A percentile compares a stretch with the other conserved stretches of the same genome.
phyloP scores from a whole-genome alignment of 23 red algal species.

The Chondrus crispus region DNA sequence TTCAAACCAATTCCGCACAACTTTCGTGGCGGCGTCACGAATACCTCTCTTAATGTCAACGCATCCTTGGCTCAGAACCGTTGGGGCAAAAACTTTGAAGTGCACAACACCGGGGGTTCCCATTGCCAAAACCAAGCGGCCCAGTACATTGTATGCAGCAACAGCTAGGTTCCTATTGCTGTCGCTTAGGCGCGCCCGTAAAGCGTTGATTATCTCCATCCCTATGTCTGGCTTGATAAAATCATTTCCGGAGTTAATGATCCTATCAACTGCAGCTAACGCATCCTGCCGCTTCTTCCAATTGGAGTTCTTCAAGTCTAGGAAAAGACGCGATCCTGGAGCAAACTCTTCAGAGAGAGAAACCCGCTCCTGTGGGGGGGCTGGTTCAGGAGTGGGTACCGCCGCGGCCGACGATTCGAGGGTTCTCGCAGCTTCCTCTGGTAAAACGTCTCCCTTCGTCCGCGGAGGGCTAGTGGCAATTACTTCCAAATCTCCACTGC shows the following conservation, averaged over 20 bases:
- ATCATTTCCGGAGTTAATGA: constrained; percentile 27
- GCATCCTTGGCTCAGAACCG: constrained; percentile 43
- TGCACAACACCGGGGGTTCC: constrained; percentile 25
- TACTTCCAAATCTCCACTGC: not conserved
- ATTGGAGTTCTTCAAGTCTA: constrained; percentile 62
- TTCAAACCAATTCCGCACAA: constrained; percentile 41
- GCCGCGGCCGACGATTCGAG: not conserved
- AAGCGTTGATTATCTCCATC: constrained; percentile 48
- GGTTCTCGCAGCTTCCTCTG: not conserved
- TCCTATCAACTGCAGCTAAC: constrained; percentile 18
- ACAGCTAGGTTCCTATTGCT: constrained; percentile 82
- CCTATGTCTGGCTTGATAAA: constrained; percentile 65
- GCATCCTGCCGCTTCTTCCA: constrained; percentile 86
- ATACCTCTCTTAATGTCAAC: constrained; percentile 75
- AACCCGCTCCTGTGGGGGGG: constrained; percentile 4
- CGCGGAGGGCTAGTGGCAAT: not conserved
- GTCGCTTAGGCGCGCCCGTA: constrained; percentile 65
- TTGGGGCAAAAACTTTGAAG: constrained; percentile 41
- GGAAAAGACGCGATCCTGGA: constrained; percentile 47
- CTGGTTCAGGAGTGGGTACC: not conserved
- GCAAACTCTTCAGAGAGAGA: constrained; percentile 50
- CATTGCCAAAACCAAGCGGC: constrained; percentile 55
- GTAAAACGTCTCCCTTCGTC: not conserved
- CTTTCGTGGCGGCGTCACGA: constrained; percentile 63
- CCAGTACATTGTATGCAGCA: constrained; percentile 49